Conservation (phyloP, 768 basidiomycete species). For the Pluteus cervinus region DNA sequence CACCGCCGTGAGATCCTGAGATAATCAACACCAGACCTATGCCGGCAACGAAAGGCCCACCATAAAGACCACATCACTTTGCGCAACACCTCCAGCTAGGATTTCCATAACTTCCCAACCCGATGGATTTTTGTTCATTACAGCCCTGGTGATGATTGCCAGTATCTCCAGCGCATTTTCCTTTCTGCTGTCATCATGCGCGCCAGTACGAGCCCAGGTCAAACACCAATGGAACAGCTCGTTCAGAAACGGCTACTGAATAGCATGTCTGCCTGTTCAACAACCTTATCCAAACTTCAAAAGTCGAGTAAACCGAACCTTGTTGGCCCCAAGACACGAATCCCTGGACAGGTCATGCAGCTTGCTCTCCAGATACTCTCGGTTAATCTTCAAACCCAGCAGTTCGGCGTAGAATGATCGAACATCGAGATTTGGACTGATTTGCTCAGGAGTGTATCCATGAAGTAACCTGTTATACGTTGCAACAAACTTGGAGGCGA, state of each 20-base stretch:
- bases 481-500: conserved; percentile 42
- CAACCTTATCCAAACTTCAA: too few species aligned
- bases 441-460: conserved; percentile 36
- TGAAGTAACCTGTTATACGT: conserved; percentile 47
- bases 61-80: conserved; percentile 56
- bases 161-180: conserved; percentile 48
- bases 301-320: conserved; percentile 40
- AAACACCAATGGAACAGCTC: conserved; percentile 43
- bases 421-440: conserved; percentile 36
- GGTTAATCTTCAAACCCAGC: conserved; percentile 47
- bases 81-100: conserved; percentile 52
- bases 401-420: conserved; percentile 48
- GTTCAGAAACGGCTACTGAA: conserved; percentile 47
- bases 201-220: conserved; percentile 25
- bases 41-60: conserved; percentile 17
- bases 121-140: conserved; percentile 51
- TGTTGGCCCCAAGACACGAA: conserved; percentile 39
- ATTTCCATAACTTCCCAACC: conserved; percentile 75
- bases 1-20: conserved; percentile 43
- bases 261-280: background rate
- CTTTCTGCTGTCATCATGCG: conserved; percentile 29
- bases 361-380: conserved; percentile 33
- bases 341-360: conserved; percentile 40
- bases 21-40: background rate
- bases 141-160: conserved; percentile 35